Conservation (phyloP, 2,329 filamentous ascomycete species). For the Parastagonospora avenae region DNA sequence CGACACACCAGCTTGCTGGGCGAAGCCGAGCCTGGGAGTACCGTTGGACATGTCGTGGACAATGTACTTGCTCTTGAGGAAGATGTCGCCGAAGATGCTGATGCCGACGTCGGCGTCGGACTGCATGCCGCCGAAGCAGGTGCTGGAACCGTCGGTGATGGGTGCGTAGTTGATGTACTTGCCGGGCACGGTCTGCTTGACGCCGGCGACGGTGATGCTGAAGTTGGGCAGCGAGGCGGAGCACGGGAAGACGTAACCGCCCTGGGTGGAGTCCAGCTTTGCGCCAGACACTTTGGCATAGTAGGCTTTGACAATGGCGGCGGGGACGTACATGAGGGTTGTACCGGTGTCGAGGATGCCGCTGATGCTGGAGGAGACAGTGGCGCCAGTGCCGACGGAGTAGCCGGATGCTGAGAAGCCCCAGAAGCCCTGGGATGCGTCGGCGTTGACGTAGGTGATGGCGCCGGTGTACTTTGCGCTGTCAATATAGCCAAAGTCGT, state of each 20-base stretch:
- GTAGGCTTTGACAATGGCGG: slow-evolving; percentile 61
- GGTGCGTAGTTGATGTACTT: slow-evolving; percentile 61
- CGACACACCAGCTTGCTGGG: slow-evolving; percentile 44
- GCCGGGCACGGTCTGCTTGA: slow-evolving; percentile 58
- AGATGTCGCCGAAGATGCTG: slow-evolving; percentile 77
- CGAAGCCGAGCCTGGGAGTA: slow-evolving; percentile 52
- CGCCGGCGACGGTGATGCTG: slow-evolving; percentile 56
- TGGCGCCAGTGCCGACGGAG: slow-evolving; percentile 54
- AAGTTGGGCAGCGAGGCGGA: slow-evolving; percentile 58
- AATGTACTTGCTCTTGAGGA: slow-evolving; percentile 78
- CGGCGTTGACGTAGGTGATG: slow-evolving; percentile 62
- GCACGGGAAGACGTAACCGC: slow-evolving; percentile 63
- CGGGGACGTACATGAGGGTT: slow-evolving; percentile 66
- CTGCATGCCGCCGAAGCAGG: slow-evolving; percentile 80
- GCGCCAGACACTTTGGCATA: slow-evolving; percentile 63
- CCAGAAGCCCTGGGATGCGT: slow-evolving; percentile 68
- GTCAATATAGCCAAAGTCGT: slow-evolving; percentile 67
- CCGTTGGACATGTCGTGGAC: slow-evolving; percentile 56
- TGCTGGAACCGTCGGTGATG: slow-evolving; percentile 41
- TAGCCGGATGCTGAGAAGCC: slow-evolving; percentile 63
- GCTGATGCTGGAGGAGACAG: slow-evolving; percentile 48
- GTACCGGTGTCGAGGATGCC: slow-evolving; percentile 75
- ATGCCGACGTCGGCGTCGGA: slow-evolving; percentile 61
- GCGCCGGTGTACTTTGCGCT: slow-evolving; percentile 61
- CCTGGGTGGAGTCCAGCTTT: slow-evolving; percentile 52